Base-by-base conservation (phyloP, 202 grass and related monocot genomes). In the Zizania palustris region DNA sequence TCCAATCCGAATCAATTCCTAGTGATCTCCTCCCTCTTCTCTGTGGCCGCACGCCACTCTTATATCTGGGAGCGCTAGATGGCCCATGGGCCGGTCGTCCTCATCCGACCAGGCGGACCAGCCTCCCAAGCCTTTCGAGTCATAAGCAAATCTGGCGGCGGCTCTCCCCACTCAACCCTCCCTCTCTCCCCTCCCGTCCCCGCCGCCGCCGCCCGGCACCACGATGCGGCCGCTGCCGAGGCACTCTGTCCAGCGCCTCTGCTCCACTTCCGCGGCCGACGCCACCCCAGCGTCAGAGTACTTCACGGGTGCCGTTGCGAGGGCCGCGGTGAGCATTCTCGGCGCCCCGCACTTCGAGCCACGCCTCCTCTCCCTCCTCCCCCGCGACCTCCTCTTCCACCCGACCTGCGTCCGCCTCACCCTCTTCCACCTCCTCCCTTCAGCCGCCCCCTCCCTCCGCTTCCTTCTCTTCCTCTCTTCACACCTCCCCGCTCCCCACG, bases 401-500 rank as follows among this genome's bases (percentile, higher is more conserved):
- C 91, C 91, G 34, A 18, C 34, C 57, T 93, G 87, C 75, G 13
- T 84, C 62, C 68, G 80, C 42, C 85, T 86, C 77, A 90, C 85
- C 41, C 87, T 97, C 76, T 77, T 77, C 58, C 69, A 45, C 54
- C 78, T 97, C 53, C 75, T 90, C 61, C 65, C 73, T 42, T 75
- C 60, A 42, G 71, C 76, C 1, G 48, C 14, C 0, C 83, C 78
- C 21, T 53, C 81, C 14, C 83, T 90, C 71, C 73, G 85, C 18
- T 90, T 88, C 19, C 90, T 91, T 65, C 75, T 78, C 64, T 76
- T 88, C 53, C 53, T 90, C 65, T 78, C 89, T 16, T 77, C 82
- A 5, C 85, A 67, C 56, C 62, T 84, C 67, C 82, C 74, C 42
- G 39, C 42, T 40, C 69, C 77, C 58, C 41, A 57, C 19, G 20